Evolutionary conservation across 345 rosid species (phyloP).

Genomic region (Eutrema yunnanense): DNA sequence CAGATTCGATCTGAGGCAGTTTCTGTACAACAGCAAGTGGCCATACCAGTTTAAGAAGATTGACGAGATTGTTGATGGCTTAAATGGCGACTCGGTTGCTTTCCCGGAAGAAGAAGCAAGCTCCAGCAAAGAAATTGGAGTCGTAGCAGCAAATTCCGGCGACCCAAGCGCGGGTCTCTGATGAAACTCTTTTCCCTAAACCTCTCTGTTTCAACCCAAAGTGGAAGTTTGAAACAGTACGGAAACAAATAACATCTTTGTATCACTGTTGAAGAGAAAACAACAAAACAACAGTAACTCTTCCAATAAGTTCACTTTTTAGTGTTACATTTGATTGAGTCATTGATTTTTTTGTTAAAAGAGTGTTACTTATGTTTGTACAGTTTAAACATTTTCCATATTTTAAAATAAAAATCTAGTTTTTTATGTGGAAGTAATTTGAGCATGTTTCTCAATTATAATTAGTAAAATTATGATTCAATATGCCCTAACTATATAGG

Average conservation of each 20-base stretch:
- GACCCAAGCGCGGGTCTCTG: constrained; percentile 59
- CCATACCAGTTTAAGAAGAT: constrained; percentile 83
- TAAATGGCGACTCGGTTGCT: constrained; percentile 56
- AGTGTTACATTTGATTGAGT: neutral
- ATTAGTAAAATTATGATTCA: neutral
- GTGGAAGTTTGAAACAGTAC: neutral
- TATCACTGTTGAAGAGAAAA: neutral
- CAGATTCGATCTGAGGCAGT: constrained; percentile 86
- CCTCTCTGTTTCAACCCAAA: neutral
- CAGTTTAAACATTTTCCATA: neutral
- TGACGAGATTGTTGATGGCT: constrained; percentile 61
- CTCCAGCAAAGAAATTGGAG: constrained; percentile 41
- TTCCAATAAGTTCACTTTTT: neutral
- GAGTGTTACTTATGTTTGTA: neutral
- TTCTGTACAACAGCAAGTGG: constrained; percentile 81
- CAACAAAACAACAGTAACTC: neutral
- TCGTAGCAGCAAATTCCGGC: constrained; percentile 58
- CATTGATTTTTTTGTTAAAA: neutral
- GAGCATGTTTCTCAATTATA: neutral
- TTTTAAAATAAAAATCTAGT: too few relatives aligned
- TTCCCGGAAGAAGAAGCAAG: constrained; percentile 29
- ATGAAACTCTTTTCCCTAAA: neutral
- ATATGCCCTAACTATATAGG: too few relatives aligned
- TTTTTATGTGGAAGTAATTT: too few relatives aligned
- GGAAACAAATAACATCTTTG: neutral